A percentile compares a stretch with the other conserved stretches of the same genome.
These are phyloP conservation scores for Dryadomyces quercus-mongolicae DNA, from an alignment of 2,329 filamentous ascomycete species.

Conservation along the genomic window DNA sequence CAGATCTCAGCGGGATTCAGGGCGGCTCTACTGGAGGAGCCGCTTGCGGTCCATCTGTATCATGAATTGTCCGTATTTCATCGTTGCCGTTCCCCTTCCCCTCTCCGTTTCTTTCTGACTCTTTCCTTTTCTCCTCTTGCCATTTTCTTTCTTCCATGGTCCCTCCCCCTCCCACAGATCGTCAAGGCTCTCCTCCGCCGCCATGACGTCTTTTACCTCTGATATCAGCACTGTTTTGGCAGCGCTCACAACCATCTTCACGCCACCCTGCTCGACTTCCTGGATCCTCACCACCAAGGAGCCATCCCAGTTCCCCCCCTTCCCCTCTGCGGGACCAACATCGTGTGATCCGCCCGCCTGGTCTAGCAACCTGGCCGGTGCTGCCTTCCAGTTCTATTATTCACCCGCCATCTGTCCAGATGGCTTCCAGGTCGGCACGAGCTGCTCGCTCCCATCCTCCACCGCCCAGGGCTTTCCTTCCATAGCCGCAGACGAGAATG, in stretches of 20 bases:
- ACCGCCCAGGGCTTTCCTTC: slow-evolving; percentile 11
- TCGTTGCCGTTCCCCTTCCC: too few species aligned
- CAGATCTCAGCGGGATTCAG: too few species aligned
- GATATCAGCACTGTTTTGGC: slow-evolving; percentile 20
- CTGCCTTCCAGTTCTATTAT: slow-evolving; percentile 26
- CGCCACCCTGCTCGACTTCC: slow-evolving; percentile 23
- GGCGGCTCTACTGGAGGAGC: too few species aligned
- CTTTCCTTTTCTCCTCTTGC: neutral
- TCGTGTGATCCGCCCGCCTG: slow-evolving; percentile 22
- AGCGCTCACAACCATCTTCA: slow-evolving; percentile 28
- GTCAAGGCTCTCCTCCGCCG: slow-evolving; percentile 5
- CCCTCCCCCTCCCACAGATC: neutral
- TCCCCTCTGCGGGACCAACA: slow-evolving; percentile 15
- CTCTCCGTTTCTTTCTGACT: neutral
- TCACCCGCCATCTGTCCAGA: slow-evolving; percentile 27
- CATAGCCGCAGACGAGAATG: slow-evolving; percentile 11
- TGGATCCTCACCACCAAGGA: slow-evolving; percentile 27
- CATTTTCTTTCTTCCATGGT: neutral
- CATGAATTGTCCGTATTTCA: neutral
- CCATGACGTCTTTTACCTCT: slow-evolving; percentile 13
- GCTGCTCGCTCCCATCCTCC: slow-evolving; percentile 14
- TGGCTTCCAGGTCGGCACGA: slow-evolving; percentile 22
- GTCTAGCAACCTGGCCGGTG: slow-evolving; percentile 20
- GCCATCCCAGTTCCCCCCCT: slow-evolving; percentile 27
- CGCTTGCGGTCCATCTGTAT: too few species aligned